A percentile compares a stretch with the other conserved stretches of the same genome.
These are phyloP conservation scores for Pseudogymnoascus sp. DNA, from an alignment of 2,329 filamentous ascomycete genomes.

Conservation along the genomic window DNA sequence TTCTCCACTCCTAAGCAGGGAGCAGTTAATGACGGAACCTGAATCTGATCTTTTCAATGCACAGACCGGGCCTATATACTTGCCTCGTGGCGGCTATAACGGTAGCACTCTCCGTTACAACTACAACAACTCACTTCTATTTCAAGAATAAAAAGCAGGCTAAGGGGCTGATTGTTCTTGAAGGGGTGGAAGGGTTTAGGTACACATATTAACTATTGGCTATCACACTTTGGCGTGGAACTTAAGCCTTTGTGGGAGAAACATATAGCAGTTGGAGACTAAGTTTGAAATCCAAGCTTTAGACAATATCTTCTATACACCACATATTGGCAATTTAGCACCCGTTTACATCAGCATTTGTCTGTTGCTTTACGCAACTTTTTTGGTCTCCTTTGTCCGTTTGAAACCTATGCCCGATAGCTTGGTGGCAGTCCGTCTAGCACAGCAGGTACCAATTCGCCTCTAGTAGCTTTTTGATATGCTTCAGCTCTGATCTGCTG, in stretches of 20 bases:
- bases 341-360: too few relatives aligned
- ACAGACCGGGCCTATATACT: conserved; percentile 13
- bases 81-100: conserved; percentile 10
- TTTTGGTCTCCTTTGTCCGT: background rate
- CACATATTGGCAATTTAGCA: too few relatives aligned
- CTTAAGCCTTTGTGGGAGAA: background rate
- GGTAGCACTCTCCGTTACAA: conserved; percentile 17
- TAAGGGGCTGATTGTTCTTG: conserved; percentile 22
- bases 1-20: background rate
- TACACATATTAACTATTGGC: conserved; percentile 13
- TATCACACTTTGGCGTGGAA: background rate
- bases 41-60: background rate
- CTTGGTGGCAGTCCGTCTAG: background rate
- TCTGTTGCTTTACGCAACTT: too few relatives aligned
- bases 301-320: background rate
- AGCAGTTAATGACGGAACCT: background rate
- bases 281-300: background rate
- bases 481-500: conserved; percentile 38
- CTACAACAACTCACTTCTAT: conserved; percentile 20
- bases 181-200: conserved; percentile 22
- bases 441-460: background rate
- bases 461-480: conserved; percentile 30
- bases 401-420: background rate
- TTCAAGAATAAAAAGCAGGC: conserved; percentile 23
- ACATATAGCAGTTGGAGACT: background rate